Evolutionary conservation across 2,329 filamentous ascomycete genomes (phyloP).

Genomic region (Hymenoscyphus occultus): DNA sequence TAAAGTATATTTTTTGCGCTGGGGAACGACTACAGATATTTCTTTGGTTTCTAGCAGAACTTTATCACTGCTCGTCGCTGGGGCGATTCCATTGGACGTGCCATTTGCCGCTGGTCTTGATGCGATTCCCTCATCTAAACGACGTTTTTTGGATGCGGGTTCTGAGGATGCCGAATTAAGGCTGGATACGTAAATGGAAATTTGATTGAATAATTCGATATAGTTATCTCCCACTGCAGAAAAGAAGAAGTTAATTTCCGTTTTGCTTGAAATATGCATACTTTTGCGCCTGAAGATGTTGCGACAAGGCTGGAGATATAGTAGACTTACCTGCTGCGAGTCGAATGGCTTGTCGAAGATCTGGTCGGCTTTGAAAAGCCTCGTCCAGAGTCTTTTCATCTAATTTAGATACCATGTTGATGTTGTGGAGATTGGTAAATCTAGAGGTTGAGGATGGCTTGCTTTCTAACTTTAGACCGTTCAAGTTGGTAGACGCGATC

Average conservation of each 20-base stretch:
- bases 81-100: conserved; percentile 11
- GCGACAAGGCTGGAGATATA: background rate
- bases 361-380: conserved; percentile 34
- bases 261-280: background rate
- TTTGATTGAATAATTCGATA: conserved; percentile 38
- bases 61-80: conserved; percentile 43
- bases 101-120: conserved; percentile 24
- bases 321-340: conserved; percentile 34
- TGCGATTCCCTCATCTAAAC: conserved; percentile 30
- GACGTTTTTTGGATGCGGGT: conserved; percentile 35
- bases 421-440: background rate
- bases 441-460: background rate
- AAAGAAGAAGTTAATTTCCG: background rate
- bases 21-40: conserved; percentile 64
- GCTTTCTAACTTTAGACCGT: background rate
- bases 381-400: conserved; percentile 33
- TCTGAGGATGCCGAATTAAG: conserved; percentile 23
- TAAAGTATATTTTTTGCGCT: conserved; percentile 66
- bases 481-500: conserved; percentile 3
- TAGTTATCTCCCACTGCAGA: conserved; percentile 31
- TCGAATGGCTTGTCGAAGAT: conserved; percentile 35
- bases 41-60: conserved; percentile 61
- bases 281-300: conserved; percentile 15
- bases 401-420: conserved; percentile 29
- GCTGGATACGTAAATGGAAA: conserved; percentile 32